A percentile compares a stretch with the other conserved stretches of the same genome.
These are phyloP conservation scores for Cruciata laevipes DNA, from an alignment of 257 asterid species.

Conservation along the genomic window DNA sequence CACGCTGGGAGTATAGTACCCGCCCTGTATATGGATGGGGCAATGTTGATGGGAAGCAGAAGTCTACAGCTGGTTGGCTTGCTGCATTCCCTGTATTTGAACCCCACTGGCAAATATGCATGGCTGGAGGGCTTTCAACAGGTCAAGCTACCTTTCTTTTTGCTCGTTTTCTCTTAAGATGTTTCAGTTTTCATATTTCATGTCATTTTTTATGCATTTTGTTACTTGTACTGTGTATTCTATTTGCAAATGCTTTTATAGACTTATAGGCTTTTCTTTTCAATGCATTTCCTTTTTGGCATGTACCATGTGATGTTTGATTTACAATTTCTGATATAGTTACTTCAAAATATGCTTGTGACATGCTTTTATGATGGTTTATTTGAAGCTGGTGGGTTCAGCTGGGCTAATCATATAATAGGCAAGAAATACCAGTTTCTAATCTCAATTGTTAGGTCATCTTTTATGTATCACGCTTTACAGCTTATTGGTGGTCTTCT, in stretches of 20 bases:
- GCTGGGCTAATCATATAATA: no score
- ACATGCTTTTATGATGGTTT: no score
- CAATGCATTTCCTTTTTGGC: background rate
- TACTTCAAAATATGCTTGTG: background rate
- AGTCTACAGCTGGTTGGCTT: slow-evolving; percentile 98
- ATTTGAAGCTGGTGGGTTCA: background rate
- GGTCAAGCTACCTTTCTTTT: slow-evolving; percentile 33
- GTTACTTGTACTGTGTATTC: background rate
- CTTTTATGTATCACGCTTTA: background rate
- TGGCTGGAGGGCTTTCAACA: slow-evolving; percentile 97
- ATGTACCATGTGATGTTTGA: background rate
- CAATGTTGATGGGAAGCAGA: slow-evolving; percentile 68
- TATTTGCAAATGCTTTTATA: no score
- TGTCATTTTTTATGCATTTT: background rate
- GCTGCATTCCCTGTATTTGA: slow-evolving; percentile 98
- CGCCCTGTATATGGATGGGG: slow-evolving; percentile 97
- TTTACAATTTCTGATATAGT: background rate
- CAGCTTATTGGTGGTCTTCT: background rate
- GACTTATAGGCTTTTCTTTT: no score
- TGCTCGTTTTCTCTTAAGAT: background rate
- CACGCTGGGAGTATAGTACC: slow-evolving; percentile 90
- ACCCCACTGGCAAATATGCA: slow-evolving; percentile 99
- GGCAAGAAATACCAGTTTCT: no score
- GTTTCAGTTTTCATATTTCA: no score
- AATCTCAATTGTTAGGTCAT: no score